Conservation (phyloP, 2,329 filamentous ascomycete genomes). For the Colletotrichum sp. region DNA sequence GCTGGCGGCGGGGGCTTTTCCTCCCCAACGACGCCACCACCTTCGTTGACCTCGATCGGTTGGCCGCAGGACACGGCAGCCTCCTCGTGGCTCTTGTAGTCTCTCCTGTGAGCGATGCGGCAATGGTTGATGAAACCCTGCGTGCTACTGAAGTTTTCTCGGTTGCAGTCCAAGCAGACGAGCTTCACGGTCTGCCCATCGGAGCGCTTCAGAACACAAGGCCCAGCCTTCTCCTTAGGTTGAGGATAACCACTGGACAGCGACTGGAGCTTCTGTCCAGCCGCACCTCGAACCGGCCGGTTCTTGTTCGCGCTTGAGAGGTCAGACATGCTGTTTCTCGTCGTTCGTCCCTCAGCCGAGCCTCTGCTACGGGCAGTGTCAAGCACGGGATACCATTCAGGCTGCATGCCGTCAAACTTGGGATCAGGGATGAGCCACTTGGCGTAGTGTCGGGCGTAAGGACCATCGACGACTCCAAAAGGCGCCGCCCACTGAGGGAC, state of each 20-base stretch:
- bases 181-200: conserved; percentile 89
- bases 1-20: conserved; percentile 22
- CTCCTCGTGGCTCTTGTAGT: conserved; percentile 95
- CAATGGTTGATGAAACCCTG: conserved; percentile 99
- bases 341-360: conserved; percentile 74
- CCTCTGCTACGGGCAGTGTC: conserved; percentile 49
- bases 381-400: conserved; percentile 47
- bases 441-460: conserved; percentile 92
- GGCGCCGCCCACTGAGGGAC: conserved; percentile 81
- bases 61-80: conserved; percentile 89
- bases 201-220: conserved; percentile 83
- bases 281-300: conserved; percentile 52
- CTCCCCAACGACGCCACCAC: conserved; percentile 43
- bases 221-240: conserved; percentile 81
- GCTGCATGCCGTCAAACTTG: conserved; percentile 76
- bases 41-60: conserved; percentile 74
- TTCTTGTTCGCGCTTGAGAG: conserved; percentile 49
- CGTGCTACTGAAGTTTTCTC: conserved; percentile 92
- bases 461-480: conserved; percentile 89
- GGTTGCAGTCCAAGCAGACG: conserved; percentile 85
- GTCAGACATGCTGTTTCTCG: conserved; percentile 75
- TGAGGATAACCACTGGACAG: conserved; percentile 74
- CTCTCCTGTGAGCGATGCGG: conserved; percentile 90
- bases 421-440: conserved; percentile 93
- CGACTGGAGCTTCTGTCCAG: conserved; percentile 70